phyloP scores from a whole-genome alignment of 495 filamentous ascomycete genomes.

The Aspergillus cavernicola region DNA sequence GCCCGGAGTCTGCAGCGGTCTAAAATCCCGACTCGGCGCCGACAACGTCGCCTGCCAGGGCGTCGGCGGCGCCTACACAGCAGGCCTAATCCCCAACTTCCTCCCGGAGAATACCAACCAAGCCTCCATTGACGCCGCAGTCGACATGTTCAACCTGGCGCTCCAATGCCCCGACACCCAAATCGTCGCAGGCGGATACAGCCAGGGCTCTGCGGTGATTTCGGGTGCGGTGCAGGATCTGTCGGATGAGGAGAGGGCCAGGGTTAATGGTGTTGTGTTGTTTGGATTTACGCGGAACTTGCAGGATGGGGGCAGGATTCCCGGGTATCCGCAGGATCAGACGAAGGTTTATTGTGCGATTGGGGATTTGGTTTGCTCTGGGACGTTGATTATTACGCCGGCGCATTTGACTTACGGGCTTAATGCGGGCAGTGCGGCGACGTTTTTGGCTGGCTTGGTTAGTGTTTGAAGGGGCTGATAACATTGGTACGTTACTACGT shows the following conservation, averaged over 20 bases:
- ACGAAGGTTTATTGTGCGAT: constrained; percentile 47
- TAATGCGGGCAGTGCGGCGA: constrained; percentile 19
- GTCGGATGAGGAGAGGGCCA: constrained; percentile 28
- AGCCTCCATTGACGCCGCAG: constrained; percentile 37
- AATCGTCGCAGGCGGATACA: constrained; percentile 56
- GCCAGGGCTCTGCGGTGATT: constrained; percentile 54
- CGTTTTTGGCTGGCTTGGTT: constrained; percentile 15
- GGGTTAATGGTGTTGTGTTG: constrained; percentile 48
- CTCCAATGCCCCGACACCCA: constrained; percentile 50
- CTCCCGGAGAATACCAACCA: constrained; percentile 27
- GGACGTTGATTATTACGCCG: constrained; percentile 45
- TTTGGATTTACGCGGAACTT: constrained; percentile 56
- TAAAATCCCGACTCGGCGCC: constrained; percentile 28
- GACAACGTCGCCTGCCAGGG: constrained; percentile 32
- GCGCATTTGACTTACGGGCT: constrained; percentile 43
- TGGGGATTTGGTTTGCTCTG: constrained; percentile 50
- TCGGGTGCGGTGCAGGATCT: constrained; percentile 44
- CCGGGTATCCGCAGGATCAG: constrained; percentile 40
- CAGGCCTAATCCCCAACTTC: constrained; percentile 19
- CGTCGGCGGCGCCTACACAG: constrained; percentile 32
- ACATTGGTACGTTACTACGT: too few relatives aligned
- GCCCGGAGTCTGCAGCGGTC: constrained; percentile 31
- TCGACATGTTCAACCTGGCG: constrained; percentile 31
- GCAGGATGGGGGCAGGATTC: constrained; percentile 44
- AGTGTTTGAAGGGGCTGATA: neutral